Evolutionary conservation across 257 asterid species (phyloP), one percentile per base, ranked within the genome.

Genomic region (Dorcoceras hygrometricum): DNA sequence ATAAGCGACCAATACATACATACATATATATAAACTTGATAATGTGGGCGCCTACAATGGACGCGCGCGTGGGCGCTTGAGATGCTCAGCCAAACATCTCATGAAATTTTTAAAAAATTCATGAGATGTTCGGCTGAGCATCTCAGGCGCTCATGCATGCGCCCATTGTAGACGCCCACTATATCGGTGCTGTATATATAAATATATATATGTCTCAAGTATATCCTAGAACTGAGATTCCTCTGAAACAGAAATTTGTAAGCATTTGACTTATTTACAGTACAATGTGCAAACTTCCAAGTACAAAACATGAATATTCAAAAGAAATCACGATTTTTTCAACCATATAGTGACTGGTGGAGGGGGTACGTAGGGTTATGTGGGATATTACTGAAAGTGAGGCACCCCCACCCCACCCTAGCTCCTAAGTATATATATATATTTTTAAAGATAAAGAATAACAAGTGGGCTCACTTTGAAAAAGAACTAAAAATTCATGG

Each of bases 221-320:
- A n/a, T n/a, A n/a, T n/a, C n/a, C 4, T 26, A 26, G 34, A 29
- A 29, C 7, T 46, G 11, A 43, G 23, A 23, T 74, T 24, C 31
- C 29, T n/a, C 55, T 10, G 12, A 23, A 60, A 36, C 43, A 6
- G n/a, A 54, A 16, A 29, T 25, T 31, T 54, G 56, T 36, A 63
- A 53, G 57, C 75, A 58, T 77, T 74, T 80, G 86, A 81, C 79
- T 78, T 72, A 32, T 66, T n/a, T 73, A 59, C 68, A 43, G 62
- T 66, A 59, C 79, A 78, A 69, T 10, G 46, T 73, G 78, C 75
- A 71, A 78, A 78, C 63, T 72, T 76, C 75, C 75, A 83, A 83
- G 96, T 78, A 78, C 87, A 78, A 75, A 69, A 68, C 43, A 73
- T 70, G 91, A 82, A 82, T 85, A 89, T 82, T 83, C 90, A 81